Evolutionary conservation across 192 early-diverging fungal genomes (phyloP).

Genomic region (Umbelopsis ramanniana): DNA sequence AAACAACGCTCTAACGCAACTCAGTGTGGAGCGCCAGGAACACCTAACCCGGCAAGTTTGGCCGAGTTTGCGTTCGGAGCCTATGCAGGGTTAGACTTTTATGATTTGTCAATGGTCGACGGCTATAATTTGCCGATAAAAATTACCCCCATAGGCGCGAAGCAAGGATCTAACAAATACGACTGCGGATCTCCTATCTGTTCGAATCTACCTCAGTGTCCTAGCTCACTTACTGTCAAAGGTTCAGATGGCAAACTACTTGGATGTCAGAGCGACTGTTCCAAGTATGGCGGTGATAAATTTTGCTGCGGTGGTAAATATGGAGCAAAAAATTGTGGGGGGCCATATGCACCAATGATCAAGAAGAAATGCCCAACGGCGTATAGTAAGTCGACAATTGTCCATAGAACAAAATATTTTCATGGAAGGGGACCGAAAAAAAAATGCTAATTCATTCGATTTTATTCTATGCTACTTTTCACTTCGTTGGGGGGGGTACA

Average conservation of each 20-base stretch:
- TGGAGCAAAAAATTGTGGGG: constrained; percentile 5
- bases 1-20: not conserved
- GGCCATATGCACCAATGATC: not conserved
- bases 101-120: constrained; percentile 38
- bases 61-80: constrained; percentile 39
- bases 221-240: constrained; percentile 18
- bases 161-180: not conserved
- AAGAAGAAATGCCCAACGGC: not conserved
- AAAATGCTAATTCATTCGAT: no score
- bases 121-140: constrained; percentile 37
- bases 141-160: not conserved
- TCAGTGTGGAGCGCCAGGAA: constrained; percentile 29
- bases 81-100: constrained; percentile 29
- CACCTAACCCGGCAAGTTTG: constrained; percentile 29
- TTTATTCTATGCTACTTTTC: not conserved
- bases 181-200: constrained; percentile 31
- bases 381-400: not conserved
- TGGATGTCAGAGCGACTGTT: constrained; percentile 32
- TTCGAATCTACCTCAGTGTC: constrained; percentile 20
- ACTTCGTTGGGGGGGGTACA: not conserved
- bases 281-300: constrained; percentile 16
- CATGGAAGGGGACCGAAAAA: no score
- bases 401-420: no score
- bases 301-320: constrained; percentile 33
- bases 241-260: constrained; percentile 28